Evolutionary conservation across 495 filamentous ascomycete species (phyloP), one percentile per base, ranked within the genome.

Genomic region (Hypoxylon fuscum): DNA sequence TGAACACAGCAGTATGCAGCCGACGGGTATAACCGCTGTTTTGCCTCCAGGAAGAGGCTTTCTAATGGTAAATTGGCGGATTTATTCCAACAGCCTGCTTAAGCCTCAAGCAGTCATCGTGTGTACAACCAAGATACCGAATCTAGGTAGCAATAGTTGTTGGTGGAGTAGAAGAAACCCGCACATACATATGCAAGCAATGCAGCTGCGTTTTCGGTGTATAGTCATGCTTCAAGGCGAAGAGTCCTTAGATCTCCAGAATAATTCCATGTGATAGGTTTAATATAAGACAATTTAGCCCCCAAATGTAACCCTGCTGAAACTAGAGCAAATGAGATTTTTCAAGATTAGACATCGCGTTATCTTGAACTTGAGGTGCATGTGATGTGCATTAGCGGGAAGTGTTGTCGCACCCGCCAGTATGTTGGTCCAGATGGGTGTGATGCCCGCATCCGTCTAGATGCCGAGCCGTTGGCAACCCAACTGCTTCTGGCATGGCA

Each of bases 341-440:
- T 42, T 46, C 52, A 49, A 57, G 53, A 55, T 57, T 55, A 43
- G 43, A 45, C 37, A 37, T 18, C 22, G 43, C 46, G 47, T 59
- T 67, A 62, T 67, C 64, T 66, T 41, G 23, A 52, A 38, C 14
- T 31, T 49, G 47, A 41, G 38, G 23, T 58, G 58, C 63, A 60
- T 42, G 34, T 62, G 63, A 29, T 49, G 37, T 55, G 64, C 64
- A 68, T 68, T 62, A 68, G 59, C 50, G 64, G 55, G 22, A 43
- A 27, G 49, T 29, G 22, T 51, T 50, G 58, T 58, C 22, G 54
- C 55, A 63, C 59, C 54, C 64, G 64, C 47, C 42, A n/a, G n/a
- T n/a, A n/a, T n/a, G n/a, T n/a, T n/a, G n/a, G n/a, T n/a, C n/a
- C n/a, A 59, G 64, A 59, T 55, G 56, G 48, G 34, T 42, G 53